phyloP scores from a whole-genome alignment of 164 flowering plant genomes.

The Tetracentron sinense region DNA sequence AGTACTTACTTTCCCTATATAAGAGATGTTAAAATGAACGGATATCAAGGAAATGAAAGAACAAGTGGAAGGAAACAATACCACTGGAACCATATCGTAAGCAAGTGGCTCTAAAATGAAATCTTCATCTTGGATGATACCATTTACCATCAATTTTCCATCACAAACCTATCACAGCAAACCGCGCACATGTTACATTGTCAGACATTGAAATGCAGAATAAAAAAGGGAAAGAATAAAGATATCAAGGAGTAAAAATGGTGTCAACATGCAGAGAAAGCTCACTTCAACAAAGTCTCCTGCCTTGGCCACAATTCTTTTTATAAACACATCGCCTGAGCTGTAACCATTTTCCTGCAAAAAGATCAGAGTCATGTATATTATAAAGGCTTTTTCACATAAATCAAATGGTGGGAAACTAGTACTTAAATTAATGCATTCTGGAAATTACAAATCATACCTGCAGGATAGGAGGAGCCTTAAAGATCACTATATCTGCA shows the following conservation, averaged over 20 bases:
- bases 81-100: constrained; percentile 87
- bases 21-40: background rate
- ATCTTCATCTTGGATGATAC: constrained; percentile 66
- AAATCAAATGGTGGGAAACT: background rate
- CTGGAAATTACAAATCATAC: constrained; percentile 24
- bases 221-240: background rate
- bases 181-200: background rate
- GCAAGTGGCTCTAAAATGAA: constrained; percentile 80
- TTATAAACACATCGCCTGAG: constrained; percentile 74
- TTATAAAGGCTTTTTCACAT: background rate
- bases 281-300: constrained; percentile 89
- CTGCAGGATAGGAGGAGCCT: constrained; percentile 77
- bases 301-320: constrained; percentile 85
- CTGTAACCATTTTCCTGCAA: constrained; percentile 66
- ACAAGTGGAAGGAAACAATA: constrained; percentile 13
- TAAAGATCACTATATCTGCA: constrained; percentile 88
- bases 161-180: constrained; percentile 47
- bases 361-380: background rate
- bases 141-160: constrained; percentile 85
- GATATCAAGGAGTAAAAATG: background rate
- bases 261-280: background rate
- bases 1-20: background rate
- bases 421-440: background rate
- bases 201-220: background rate
- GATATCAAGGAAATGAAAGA: constrained; percentile 8